Percentiles rank a stretch among this genome's conserved stretches.
Conservation (phyloP, 495 filamentous ascomycete genomes). For the Corynascus novoguineensis region DNA sequence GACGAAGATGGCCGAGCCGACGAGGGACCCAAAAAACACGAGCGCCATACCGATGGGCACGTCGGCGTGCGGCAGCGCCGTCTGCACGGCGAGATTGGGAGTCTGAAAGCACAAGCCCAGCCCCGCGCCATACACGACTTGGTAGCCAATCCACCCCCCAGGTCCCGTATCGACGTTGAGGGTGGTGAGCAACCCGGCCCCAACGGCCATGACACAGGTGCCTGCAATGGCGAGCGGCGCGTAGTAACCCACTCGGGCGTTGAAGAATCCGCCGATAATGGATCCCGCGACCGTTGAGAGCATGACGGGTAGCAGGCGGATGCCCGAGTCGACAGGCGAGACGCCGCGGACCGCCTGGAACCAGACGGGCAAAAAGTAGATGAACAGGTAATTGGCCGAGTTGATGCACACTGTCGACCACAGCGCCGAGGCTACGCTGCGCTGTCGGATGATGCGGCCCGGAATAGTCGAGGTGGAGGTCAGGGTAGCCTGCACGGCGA, state of each 20-base stretch:
- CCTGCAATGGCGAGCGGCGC: slow-evolving; percentile 45
- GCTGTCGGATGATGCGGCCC: slow-evolving; percentile 58
- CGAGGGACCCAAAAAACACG: slow-evolving; percentile 55
- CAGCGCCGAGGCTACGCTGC: slow-evolving; percentile 50
- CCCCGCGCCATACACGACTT: slow-evolving; percentile 50
- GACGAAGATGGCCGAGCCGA: slow-evolving; percentile 61
- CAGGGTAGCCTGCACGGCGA: slow-evolving; percentile 47
- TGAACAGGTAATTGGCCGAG: slow-evolving; percentile 33
- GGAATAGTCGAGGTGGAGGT: slow-evolving; percentile 64
- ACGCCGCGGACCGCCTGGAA: slow-evolving; percentile 50
- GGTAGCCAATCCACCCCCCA: slow-evolving; percentile 55
- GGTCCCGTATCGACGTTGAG: slow-evolving; percentile 36
- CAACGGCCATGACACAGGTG: slow-evolving; percentile 52
- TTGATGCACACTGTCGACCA: slow-evolving; percentile 32
- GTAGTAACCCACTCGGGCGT: slow-evolving; percentile 45
- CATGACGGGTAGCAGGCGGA: slow-evolving; percentile 49
- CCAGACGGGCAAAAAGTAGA: slow-evolving; percentile 60
- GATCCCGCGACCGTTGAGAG: slow-evolving; percentile 44
- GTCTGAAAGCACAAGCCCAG: slow-evolving; percentile 46
- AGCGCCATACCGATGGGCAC: slow-evolving; percentile 25
- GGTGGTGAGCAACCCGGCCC: slow-evolving; percentile 47
- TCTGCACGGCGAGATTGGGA: slow-evolving; percentile 50
- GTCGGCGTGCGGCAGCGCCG: slow-evolving; percentile 9
- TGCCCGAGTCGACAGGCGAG: slow-evolving; percentile 44
- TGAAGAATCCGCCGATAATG: slow-evolving; percentile 43